Conservation (phyloP, 108 stramenopile genomes). For the Bacterosira constricta region DNA sequence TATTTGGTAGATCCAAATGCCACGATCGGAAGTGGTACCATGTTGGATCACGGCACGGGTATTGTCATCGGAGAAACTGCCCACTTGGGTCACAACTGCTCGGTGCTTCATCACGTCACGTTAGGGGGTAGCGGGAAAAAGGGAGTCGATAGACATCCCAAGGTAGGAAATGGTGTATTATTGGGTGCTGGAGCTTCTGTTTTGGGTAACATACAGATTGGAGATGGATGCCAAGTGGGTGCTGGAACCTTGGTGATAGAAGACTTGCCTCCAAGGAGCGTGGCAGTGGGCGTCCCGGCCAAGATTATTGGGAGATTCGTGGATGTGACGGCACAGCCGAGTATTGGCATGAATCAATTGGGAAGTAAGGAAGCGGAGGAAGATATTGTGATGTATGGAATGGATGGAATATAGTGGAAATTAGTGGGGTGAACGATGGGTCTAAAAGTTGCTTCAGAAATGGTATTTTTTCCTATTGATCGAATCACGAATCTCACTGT, state of each 20-base stretch:
- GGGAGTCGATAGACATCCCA: slow-evolving; percentile 86
- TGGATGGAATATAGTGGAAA: slow-evolving; percentile 71
- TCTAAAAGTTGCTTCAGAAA: no score
- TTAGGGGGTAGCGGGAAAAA: slow-evolving; percentile 86
- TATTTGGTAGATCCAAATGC: slow-evolving; percentile 63
- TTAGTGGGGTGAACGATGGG: no score
- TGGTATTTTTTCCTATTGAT: no score
- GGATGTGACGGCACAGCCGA: slow-evolving; percentile 70
- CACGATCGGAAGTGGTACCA: slow-evolving; percentile 69
- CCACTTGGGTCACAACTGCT: slow-evolving; percentile 77
- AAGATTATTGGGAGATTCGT: slow-evolving; percentile 77
- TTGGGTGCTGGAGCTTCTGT: slow-evolving; percentile 86
- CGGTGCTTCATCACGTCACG: slow-evolving; percentile 86
- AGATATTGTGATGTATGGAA: slow-evolving; percentile 48
- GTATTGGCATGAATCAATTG: slow-evolving; percentile 71
- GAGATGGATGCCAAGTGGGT: slow-evolving; percentile 72
- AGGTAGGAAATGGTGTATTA: slow-evolving; percentile 81
- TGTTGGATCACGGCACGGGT: slow-evolving; percentile 88
- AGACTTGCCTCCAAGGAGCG: slow-evolving; percentile 63
- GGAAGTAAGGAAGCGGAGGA: slow-evolving; percentile 46
- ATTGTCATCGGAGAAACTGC: slow-evolving; percentile 92
- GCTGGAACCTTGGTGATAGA: slow-evolving; percentile 83
- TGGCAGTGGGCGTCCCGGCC: slow-evolving; percentile 58
- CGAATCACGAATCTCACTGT: no score
- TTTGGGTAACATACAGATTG: slow-evolving; percentile 76